Evolutionary conservation across 163 green algal genomes (phyloP), one percentile per base, ranked within the genome.

Genomic region (Smithsoniella earleae): DNA sequence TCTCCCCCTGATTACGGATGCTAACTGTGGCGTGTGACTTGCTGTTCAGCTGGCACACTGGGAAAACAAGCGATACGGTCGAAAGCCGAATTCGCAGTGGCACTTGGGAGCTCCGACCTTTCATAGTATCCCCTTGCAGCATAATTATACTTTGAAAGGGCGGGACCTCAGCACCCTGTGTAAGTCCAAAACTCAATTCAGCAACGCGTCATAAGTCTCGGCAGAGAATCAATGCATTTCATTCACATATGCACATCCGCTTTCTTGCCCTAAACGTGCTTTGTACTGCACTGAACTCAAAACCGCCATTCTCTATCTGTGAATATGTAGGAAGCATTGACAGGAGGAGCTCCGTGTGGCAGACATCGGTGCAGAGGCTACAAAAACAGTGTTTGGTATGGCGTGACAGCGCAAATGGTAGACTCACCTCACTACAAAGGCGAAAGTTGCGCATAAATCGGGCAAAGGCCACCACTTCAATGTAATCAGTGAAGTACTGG

Each of bases 381-480:
- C n/a, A n/a, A n/a, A n/a, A n/a, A n/a, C n/a, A n/a, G n/a, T n/a
- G n/a, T n/a, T n/a, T n/a, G n/a, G n/a, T n/a, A n/a, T n/a, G n/a
- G n/a, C n/a, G n/a, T n/a, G n/a, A n/a, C n/a, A n/a, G n/a, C n/a
- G n/a, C n/a, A 69, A 31, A 22, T 43, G 6, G 25, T 45, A n/a
- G 25, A 5, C 58, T 25, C 4, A 69, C 58, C 58, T 69, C 58
- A 6, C 31, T 38, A 31, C 58, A 69, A 4, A 88, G 81, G 65
- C 87, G 72, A 78, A 91, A 93, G 77, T 83, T 89, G 36, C 85
- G 77, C 83, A 87, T 85, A 64, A 66, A 73, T 76, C 91, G 90
- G 6, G 85, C 66, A 49, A 81, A 82, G 8, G 75, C 81, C 27
- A 83, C 66, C 52, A 88, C 75, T 37, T 82, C 73, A 34, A 89